phyloP scores from a whole-genome alignment of 305 asterid species.

The Fraxinus platypoda region DNA sequence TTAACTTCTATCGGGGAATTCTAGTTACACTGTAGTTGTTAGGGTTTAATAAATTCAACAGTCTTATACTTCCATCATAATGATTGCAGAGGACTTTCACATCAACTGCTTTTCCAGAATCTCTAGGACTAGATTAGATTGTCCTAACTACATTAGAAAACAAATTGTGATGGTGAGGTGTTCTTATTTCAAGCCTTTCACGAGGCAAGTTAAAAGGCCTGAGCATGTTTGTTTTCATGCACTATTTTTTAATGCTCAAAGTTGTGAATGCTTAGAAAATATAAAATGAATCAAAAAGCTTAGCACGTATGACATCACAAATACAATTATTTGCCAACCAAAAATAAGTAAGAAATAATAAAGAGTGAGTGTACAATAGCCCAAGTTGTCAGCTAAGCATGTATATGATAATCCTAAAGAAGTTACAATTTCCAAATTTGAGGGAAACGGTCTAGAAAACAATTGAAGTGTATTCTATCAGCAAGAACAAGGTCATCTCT shows the following conservation, averaged over 20 bases:
- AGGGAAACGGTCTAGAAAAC: not conserved
- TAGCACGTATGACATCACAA: not conserved
- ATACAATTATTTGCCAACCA: not conserved
- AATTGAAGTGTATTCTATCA: not conserved
- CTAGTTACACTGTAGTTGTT: not conserved
- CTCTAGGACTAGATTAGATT: not conserved
- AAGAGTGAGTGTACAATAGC: not conserved
- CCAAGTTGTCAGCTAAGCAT: not conserved
- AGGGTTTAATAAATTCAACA: not conserved
- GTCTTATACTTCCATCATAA: not conserved
- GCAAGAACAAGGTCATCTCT: not conserved
- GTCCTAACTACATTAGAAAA: not conserved
- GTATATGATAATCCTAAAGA: not conserved
- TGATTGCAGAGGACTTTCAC: not conserved
- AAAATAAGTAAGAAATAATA: not conserved
- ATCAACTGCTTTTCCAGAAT: not conserved
- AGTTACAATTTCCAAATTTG: not conserved
- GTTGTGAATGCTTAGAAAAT: not conserved
- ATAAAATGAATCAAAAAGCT: not conserved
- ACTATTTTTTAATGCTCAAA: not conserved
- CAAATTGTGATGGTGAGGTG: not conserved
- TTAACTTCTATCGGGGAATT: not conserved
- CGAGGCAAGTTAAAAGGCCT: not conserved
- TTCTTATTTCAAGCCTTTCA: not conserved
- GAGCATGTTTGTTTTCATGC: not conserved